These are phyloP conservation scores for Chytridiales sp. DNA, from an alignment of 371 early-diverging fungal genomes.

Conservation along the genomic window DNA sequence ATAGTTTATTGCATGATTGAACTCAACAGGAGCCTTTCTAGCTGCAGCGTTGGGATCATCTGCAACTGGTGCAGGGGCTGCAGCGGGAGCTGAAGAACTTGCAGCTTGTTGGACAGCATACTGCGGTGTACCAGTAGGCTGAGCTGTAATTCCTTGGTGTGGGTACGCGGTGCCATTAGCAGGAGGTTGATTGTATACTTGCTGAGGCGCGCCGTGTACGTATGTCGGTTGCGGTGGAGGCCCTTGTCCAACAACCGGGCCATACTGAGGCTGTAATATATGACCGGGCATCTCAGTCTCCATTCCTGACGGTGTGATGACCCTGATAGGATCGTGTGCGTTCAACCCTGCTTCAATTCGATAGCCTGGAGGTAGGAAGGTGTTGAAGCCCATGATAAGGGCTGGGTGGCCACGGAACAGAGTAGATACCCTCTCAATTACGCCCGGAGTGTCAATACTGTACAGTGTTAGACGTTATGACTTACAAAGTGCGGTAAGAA, in stretches of 20 bases:
- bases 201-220: constrained; percentile 1
- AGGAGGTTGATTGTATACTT: neutral
- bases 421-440: constrained; percentile 93
- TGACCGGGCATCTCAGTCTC: no score
- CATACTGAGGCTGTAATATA: constrained; percentile 50
- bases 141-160: constrained; percentile 1
- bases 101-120: no score
- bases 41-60: constrained; percentile 14
- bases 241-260: constrained; percentile 4
- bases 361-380: constrained; percentile 97
- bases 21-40: constrained; percentile 64
- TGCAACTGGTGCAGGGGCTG: constrained; percentile 13
- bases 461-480: constrained; percentile 10
- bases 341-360: constrained; percentile 84
- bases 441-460: constrained; percentile 96
- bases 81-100: constrained; percentile 15
- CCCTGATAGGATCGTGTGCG: constrained; percentile 73
- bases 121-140: neutral
- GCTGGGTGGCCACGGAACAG: constrained; percentile 92
- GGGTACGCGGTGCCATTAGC: no score
- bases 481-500: neutral
- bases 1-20: constrained; percentile 92
- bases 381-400: constrained; percentile 97
- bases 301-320: constrained; percentile 77
- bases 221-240: constrained; percentile 15